Evolutionary conservation across 768 basidiomycete species (phyloP).

Genomic region (Pleurotus djamor): DNA sequence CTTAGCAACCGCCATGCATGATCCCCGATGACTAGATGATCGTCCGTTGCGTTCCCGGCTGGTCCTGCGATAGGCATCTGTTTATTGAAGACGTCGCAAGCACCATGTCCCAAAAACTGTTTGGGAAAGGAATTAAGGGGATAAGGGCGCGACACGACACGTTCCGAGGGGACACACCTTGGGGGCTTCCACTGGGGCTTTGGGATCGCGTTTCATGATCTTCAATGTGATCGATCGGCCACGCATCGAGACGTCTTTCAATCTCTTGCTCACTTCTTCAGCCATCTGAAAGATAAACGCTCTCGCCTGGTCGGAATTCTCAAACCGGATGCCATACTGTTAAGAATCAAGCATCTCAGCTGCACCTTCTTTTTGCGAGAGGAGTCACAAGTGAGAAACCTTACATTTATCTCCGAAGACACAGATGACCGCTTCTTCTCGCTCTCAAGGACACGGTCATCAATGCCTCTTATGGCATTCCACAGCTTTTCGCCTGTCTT

Average conservation of each 20-base stretch:
- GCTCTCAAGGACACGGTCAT: conserved; percentile 75
- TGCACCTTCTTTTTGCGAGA: neutral
- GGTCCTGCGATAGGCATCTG: conserved; percentile 58
- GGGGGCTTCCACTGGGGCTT: conserved; percentile 84
- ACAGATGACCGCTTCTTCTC: conserved; percentile 90
- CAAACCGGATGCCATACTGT: conserved; percentile 95
- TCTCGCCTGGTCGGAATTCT: conserved; percentile 78
- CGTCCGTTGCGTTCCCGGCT: conserved; percentile 70
- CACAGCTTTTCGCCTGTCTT: conserved; percentile 82
- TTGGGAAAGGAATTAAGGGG: conserved; percentile 1
- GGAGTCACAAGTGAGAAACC: conserved; percentile 25
- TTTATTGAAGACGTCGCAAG: conserved; percentile 80
- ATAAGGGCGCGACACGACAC: neutral
- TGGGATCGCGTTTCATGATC: conserved; percentile 83
- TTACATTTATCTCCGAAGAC: conserved; percentile 91
- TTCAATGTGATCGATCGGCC: conserved; percentile 83
- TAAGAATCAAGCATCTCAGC: neutral
- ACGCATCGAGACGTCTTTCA: conserved; percentile 65
- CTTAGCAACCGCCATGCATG: conserved; percentile 76
- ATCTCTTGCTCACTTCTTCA: conserved; percentile 68
- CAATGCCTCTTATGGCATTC: conserved; percentile 82
- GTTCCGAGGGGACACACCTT: conserved; percentile 53
- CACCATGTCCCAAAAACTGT: conserved; percentile 91
- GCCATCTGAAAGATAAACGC: conserved; percentile 76
- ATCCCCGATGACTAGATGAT: conserved; percentile 67